Evolutionary conservation across 2,329 filamentous ascomycete genomes (phyloP).

Genomic region (Sordariomycetes sp.): DNA sequence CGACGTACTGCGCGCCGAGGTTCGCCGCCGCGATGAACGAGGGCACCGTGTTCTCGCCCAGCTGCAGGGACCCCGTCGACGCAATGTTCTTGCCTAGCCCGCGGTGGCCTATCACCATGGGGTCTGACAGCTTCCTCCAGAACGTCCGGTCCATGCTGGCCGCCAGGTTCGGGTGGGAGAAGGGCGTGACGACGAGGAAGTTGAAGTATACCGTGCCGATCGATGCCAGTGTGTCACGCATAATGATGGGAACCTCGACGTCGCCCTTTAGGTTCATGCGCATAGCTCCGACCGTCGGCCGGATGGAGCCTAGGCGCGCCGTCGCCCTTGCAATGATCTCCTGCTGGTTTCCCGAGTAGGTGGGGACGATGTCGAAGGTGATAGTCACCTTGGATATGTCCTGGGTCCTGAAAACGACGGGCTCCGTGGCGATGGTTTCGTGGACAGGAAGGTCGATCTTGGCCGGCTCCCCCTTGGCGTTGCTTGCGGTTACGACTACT

Average conservation of each 20-base stretch:
- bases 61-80: conserved; percentile 73
- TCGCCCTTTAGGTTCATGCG: conserved; percentile 90
- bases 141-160: conserved; percentile 86
- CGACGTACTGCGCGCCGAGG: conserved; percentile 64
- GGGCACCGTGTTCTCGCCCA: conserved; percentile 90
- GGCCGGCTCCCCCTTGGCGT: conserved; percentile 74
- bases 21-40: conserved; percentile 97
- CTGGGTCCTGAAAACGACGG: conserved; percentile 73
- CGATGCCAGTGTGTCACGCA: conserved; percentile 62
- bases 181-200: conserved; percentile 88
- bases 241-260: conserved; percentile 81
- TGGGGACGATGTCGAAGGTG: conserved; percentile 89
- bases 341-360: conserved; percentile 81
- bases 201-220: conserved; percentile 96
- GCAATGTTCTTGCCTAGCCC: conserved; percentile 84
- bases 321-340: conserved; percentile 72
- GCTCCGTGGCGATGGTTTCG: conserved; percentile 86
- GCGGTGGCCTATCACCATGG: conserved; percentile 64
- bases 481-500: conserved; percentile 74
- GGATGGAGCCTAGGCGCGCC: conserved; percentile 75
- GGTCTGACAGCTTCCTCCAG: conserved; percentile 84
- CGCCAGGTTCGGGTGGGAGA: conserved; percentile 86
- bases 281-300: conserved; percentile 68
- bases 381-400: conserved; percentile 76
- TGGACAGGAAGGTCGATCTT: conserved; percentile 88